Evolutionary conservation across 1,139 yeast genomes (phyloP).

Genomic region (Zygoascus meyerae): DNA sequence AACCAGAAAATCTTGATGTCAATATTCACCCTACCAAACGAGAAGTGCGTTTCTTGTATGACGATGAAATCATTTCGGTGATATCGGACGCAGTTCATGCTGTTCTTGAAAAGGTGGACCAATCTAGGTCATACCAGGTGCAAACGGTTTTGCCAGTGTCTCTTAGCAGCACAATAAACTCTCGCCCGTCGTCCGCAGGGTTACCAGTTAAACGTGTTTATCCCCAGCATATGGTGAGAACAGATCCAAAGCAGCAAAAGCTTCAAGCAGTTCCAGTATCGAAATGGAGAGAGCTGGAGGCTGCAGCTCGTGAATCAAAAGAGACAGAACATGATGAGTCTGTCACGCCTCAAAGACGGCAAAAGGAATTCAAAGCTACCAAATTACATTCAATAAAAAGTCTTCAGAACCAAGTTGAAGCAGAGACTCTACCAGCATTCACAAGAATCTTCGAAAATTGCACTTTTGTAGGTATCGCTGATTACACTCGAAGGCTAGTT

Average conservation of each 20-base stretch:
- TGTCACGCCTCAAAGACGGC: not conserved
- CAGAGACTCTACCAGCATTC: slow-evolving; percentile 44
- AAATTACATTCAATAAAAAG: slow-evolving; percentile 38
- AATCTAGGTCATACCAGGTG: slow-evolving; percentile 62
- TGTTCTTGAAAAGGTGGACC: slow-evolving; percentile 53
- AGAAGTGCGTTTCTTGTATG: slow-evolving; percentile 80
- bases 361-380: slow-evolving; percentile 13
- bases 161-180: not conserved
- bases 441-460: slow-evolving; percentile 66
- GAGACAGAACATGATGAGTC: not conserved
- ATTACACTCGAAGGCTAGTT: slow-evolving; percentile 58
- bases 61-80: slow-evolving; percentile 73
- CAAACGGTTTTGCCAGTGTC: slow-evolving; percentile 46
- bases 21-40: slow-evolving; percentile 95
- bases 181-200: not conserved
- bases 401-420: slow-evolving; percentile 49
- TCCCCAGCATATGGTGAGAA: slow-evolving; percentile 43
- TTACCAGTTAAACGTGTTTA: slow-evolving; percentile 23
- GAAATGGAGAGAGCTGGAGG: not conserved
- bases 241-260: slow-evolving; percentile 64
- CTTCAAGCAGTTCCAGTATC: slow-evolving; percentile 36
- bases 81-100: slow-evolving; percentile 49
- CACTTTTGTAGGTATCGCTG: slow-evolving; percentile 79
- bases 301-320: not conserved
- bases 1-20: slow-evolving; percentile 74